Evolutionary conservation across 768 basidiomycete genomes (phyloP).

Genomic region (Dictyophora rubrovolvata): DNA sequence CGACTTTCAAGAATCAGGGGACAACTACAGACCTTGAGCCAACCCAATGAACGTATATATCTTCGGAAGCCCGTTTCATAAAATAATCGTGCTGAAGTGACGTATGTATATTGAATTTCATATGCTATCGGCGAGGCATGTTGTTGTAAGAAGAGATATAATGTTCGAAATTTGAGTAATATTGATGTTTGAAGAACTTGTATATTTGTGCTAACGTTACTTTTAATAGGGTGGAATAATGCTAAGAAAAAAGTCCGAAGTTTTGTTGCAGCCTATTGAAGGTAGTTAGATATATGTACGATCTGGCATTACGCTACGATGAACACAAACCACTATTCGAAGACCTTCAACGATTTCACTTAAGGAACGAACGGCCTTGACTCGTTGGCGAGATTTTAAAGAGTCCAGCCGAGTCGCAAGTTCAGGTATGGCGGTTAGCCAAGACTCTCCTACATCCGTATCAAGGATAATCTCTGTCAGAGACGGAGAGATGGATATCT

Average conservation of each 20-base stretch:
- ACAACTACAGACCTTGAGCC: slow-evolving; percentile 49
- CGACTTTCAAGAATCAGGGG: no score
- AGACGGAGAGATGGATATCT: slow-evolving; percentile 73
- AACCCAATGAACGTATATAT: slow-evolving; percentile 73
- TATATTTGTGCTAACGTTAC: slow-evolving; percentile 83
- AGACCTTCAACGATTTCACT: slow-evolving; percentile 79
- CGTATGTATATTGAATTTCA: slow-evolving; percentile 83
- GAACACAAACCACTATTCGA: slow-evolving; percentile 66
- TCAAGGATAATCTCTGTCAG: slow-evolving; percentile 74
- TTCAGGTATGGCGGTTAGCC: slow-evolving; percentile 74
- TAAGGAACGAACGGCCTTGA: slow-evolving; percentile 79
- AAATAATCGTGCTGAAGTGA: slow-evolving; percentile 74
- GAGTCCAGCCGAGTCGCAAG: slow-evolving; percentile 68
- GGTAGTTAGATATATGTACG: not conserved
- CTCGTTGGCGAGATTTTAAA: slow-evolving; percentile 62
- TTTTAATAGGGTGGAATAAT: slow-evolving; percentile 72
- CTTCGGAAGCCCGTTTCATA: slow-evolving; percentile 93
- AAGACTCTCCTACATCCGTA: slow-evolving; percentile 75
- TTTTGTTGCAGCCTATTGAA: slow-evolving; percentile 72
- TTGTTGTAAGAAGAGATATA: slow-evolving; percentile 79
- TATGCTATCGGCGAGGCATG: slow-evolving; percentile 73
- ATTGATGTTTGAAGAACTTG: slow-evolving; percentile 85
- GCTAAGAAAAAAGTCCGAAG: slow-evolving; percentile 78
- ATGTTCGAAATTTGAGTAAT: slow-evolving; percentile 68
- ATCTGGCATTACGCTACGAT: not conserved